Percentiles rank a stretch among this genome's conserved stretches.
Conservation (phyloP, 805 yeast genomes). For the Suhomyces sp. region DNA sequence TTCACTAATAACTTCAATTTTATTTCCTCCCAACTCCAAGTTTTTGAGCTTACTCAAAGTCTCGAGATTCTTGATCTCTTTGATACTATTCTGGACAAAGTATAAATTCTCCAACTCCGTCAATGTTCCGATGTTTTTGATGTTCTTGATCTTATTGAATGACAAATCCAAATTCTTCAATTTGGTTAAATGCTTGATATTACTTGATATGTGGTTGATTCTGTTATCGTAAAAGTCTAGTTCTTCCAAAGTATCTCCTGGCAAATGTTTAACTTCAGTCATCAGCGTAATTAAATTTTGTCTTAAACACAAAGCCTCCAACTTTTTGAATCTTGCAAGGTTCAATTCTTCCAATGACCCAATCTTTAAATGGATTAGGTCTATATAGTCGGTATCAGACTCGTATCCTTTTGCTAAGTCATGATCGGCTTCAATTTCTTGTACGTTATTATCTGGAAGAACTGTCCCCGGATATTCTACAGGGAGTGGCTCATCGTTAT, state of each 20-base stretch:
- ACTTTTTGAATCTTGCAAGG: constrained; percentile 51
- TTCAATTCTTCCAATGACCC: constrained; percentile 58
- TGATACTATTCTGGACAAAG: constrained; percentile 85
- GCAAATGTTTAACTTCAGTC: constrained; percentile 53
- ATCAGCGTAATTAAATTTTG: constrained; percentile 80
- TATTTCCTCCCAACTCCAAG: constrained; percentile 90
- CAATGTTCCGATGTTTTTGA: constrained; percentile 70
- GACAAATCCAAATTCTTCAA: constrained; percentile 72
- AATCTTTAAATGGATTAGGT: constrained; percentile 69
- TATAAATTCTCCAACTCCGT: constrained; percentile 63
- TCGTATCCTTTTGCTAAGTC: constrained; percentile 59
- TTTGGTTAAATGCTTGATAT: constrained; percentile 55
- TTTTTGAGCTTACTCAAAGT: constrained; percentile 55
- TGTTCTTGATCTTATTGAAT: constrained; percentile 83
- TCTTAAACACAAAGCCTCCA: constrained; percentile 68
- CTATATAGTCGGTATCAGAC: constrained; percentile 57
- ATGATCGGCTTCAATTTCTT: constrained; percentile 63
- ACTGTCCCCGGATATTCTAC: constrained; percentile 44
- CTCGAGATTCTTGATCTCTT: constrained; percentile 65
- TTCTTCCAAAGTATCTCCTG: constrained; percentile 61
- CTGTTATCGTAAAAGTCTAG: constrained; percentile 91
- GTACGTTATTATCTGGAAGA: constrained; percentile 45
- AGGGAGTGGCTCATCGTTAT: constrained; percentile 33
- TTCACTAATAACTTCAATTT: constrained; percentile 54
- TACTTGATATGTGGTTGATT: constrained; percentile 78